Conservation (phyloP, 2,329 filamentous ascomycete species). For the Fusarium torreyae region DNA sequence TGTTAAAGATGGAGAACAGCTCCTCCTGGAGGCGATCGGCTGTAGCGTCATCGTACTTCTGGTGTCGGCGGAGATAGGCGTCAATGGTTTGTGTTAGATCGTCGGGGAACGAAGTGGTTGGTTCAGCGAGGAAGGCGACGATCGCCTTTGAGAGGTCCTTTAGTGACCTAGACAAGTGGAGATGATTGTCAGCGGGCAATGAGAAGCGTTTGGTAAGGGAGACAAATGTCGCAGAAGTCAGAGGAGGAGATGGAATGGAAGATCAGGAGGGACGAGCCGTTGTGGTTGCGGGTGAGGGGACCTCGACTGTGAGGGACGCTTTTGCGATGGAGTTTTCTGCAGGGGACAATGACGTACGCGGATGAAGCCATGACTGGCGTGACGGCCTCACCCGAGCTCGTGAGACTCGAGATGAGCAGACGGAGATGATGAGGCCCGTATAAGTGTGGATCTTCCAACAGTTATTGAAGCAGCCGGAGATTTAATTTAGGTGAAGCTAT, state of each 20-base stretch:
- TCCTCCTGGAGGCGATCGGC: slow-evolving; percentile 83
- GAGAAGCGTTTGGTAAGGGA: slow-evolving; percentile 20
- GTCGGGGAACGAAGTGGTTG: slow-evolving; percentile 75
- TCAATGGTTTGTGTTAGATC: slow-evolving; percentile 74
- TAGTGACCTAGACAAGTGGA: slow-evolving; percentile 62
- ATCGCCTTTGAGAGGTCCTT: slow-evolving; percentile 75
- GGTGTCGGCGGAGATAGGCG: slow-evolving; percentile 77
- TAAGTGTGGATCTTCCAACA: slow-evolving; percentile 38
- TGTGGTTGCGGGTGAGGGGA: slow-evolving; percentile 20
- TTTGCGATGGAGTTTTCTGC: slow-evolving; percentile 42
- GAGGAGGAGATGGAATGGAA: slow-evolving; percentile 35
- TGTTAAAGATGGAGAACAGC: slow-evolving; percentile 76
- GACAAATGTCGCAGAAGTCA: slow-evolving; percentile 24
- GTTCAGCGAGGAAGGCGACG: slow-evolving; percentile 63
- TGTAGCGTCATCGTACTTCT: slow-evolving; percentile 76
- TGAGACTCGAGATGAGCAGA: slow-evolving; percentile 43
- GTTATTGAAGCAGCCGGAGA: slow-evolving; percentile 14
- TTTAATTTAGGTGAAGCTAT: slow-evolving; percentile 46
- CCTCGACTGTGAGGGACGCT: slow-evolving; percentile 11
- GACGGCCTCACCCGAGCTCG: slow-evolving; percentile 49
- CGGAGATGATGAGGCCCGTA: slow-evolving; percentile 44
- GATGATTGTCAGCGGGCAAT: slow-evolving; percentile 39
- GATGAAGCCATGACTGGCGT: slow-evolving; percentile 50
- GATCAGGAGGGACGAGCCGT: slow-evolving; percentile 31
- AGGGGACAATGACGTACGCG: slow-evolving; percentile 48